phyloP scores from a whole-genome alignment of 768 basidiomycete species.

The Calocybe gangraenosa region DNA sequence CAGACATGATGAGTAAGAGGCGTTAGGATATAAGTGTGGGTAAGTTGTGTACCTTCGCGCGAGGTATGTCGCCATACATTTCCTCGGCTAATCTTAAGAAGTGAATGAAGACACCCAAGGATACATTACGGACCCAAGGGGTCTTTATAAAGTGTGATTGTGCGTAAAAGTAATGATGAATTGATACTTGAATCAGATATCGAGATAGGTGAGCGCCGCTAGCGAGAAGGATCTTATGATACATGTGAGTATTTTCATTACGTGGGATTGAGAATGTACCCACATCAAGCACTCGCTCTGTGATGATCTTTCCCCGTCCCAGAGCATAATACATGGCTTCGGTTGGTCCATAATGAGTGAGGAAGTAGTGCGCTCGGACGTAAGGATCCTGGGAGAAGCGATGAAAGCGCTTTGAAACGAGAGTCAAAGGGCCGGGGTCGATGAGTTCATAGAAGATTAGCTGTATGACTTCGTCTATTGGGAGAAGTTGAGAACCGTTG shows the following conservation, averaged over 20 bases:
- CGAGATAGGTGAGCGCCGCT: conserved; percentile 78
- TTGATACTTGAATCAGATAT: conserved; percentile 73
- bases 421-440: conserved; percentile 58
- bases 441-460: conserved; percentile 69
- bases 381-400: conserved; percentile 69
- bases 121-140: conserved; percentile 65
- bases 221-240: conserved; percentile 57
- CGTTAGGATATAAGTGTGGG: not conserved
- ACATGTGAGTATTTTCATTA: not conserved
- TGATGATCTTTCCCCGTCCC: conserved; percentile 63
- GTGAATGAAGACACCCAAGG: conserved; percentile 56
- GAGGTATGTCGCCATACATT: conserved; percentile 62
- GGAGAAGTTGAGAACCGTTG: conserved; percentile 12
- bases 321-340: conserved; percentile 76
- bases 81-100: conserved; percentile 57
- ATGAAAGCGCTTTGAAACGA: conserved; percentile 54
- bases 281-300: conserved; percentile 66
- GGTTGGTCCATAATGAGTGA: conserved; percentile 63
- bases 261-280: conserved; percentile 26
- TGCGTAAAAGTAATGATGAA: conserved; percentile 75
- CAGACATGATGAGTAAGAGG: conserved; percentile 3
- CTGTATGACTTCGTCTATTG: conserved; percentile 61
- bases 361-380: conserved; percentile 74
- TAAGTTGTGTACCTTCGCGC: conserved; percentile 41
- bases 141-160: conserved; percentile 73